Evolutionary conservation across 176 grass and related monocot genomes (phyloP).

Genomic region (Triticum aestivum): IWGSC_CS_RefSeq_v2.1 NC_057799.1:265505088-265505587

Average conservation of each 20-base stretch:
- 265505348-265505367: slow-evolving; percentile 2
- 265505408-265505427: slow-evolving; percentile 26
- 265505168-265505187: slow-evolving; percentile 21
- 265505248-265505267: neutral
- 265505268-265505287: neutral
- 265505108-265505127: slow-evolving; percentile 29
- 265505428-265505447: neutral
- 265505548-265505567: slow-evolving; percentile 21
- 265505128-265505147: slow-evolving; percentile 3
- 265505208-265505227: slow-evolving; percentile 8
- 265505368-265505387: neutral
- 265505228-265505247: neutral
- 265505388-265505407: slow-evolving; percentile 16
- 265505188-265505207: neutral
- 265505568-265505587: slow-evolving; percentile 26
- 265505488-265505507: slow-evolving; percentile 19
- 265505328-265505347: neutral
- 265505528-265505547: slow-evolving; percentile 20
- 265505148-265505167: neutral
- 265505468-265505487: neutral
- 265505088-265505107: slow-evolving; percentile 13
- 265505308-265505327: slow-evolving; percentile 31
- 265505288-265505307: slow-evolving; percentile 30
- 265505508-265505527: slow-evolving; percentile 4
- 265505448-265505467: too few relatives aligned